Percentiles rank a stretch among this genome's conserved stretches.
Evolutionary conservation across 768 basidiomycete species (phyloP).

Genomic region (Brasilioporus rufonigricans): DNA sequence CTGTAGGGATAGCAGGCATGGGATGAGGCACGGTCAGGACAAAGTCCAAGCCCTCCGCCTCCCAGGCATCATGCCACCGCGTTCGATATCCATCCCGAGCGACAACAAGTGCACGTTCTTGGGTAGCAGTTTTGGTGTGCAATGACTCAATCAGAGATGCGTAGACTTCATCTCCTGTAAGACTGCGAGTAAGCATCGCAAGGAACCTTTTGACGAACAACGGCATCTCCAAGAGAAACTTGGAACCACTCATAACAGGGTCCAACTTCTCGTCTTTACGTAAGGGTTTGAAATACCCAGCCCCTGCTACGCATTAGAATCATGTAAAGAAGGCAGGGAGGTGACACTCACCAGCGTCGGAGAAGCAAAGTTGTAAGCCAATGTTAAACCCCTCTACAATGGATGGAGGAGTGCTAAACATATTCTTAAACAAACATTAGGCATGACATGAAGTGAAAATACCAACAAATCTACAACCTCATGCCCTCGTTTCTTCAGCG

Average conservation of each 20-base stretch:
- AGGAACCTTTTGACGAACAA: slow-evolving; percentile 42
- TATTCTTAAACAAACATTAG: not conserved
- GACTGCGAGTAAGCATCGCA: slow-evolving; percentile 36
- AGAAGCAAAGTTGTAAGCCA: slow-evolving; percentile 54
- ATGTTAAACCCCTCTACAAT: slow-evolving; percentile 49
- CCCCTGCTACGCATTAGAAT: slow-evolving; percentile 32
- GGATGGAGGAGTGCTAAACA: slow-evolving; percentile 43
- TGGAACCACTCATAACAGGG: slow-evolving; percentile 26
- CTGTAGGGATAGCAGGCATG: slow-evolving; percentile 38
- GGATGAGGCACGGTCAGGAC: slow-evolving; percentile 40
- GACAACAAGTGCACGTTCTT: slow-evolving; percentile 30
- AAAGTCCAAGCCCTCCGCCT: slow-evolving; percentile 39
- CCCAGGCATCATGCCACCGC: slow-evolving; percentile 39
- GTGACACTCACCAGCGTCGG: slow-evolving; percentile 47
- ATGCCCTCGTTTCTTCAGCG: slow-evolving; percentile 37
- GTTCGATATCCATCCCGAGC: slow-evolving; percentile 24
- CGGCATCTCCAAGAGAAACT: slow-evolving; percentile 26
- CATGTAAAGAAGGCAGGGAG: not conserved
- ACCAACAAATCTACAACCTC: slow-evolving; percentile 40
- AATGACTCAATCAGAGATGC: slow-evolving; percentile 36
- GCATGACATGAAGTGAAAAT: not conserved
- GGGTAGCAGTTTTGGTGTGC: slow-evolving; percentile 27
- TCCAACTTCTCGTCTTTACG: slow-evolving; percentile 37
- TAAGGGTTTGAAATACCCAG: slow-evolving; percentile 38
- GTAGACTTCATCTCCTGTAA: slow-evolving; percentile 24